These are phyloP conservation scores for Nakazawaea wickerhamii DNA, from an alignment of 805 yeast genomes.

Conservation along the genomic window DNA sequence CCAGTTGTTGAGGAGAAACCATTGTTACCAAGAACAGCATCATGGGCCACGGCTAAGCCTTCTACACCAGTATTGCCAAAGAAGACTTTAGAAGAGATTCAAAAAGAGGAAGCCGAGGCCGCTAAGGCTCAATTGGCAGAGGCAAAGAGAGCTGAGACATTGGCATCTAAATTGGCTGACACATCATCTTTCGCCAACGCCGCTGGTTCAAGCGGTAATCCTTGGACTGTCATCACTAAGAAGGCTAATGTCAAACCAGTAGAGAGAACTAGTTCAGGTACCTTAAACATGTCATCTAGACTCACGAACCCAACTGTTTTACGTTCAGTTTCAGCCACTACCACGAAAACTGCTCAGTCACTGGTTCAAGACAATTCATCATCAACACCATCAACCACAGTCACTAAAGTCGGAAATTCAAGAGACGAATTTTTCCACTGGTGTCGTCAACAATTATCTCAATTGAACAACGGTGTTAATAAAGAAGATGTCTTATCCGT, in stretches of 20 bases:
- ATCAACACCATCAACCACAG: slow-evolving; percentile 13
- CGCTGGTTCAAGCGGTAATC: slow-evolving; percentile 16
- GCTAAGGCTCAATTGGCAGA: slow-evolving; percentile 23
- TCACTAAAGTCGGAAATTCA: slow-evolving; percentile 26
- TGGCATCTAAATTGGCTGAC: slow-evolving; percentile 19
- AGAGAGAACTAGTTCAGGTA: slow-evolving; percentile 10
- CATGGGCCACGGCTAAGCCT: slow-evolving; percentile 30
- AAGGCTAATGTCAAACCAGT: slow-evolving; percentile 28
- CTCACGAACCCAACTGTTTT: slow-evolving; percentile 28
- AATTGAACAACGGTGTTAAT: slow-evolving; percentile 70
- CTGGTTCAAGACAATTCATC: slow-evolving; percentile 24
- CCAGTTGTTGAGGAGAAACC: slow-evolving; percentile 19
- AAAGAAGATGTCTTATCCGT: slow-evolving; percentile 75
- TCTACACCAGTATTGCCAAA: slow-evolving; percentile 25
- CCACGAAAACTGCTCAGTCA: slow-evolving; percentile 18
- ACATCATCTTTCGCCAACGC: slow-evolving; percentile 18
- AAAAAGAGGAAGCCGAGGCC: slow-evolving; percentile 49
- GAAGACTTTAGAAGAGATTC: slow-evolving; percentile 57
- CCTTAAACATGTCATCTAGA: slow-evolving; percentile 10
- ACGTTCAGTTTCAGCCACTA: slow-evolving; percentile 31
- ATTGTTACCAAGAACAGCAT: slow-evolving; percentile 27
- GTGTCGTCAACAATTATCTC: slow-evolving; percentile 64
- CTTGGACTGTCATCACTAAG: slow-evolving; percentile 36
- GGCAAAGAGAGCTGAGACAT: slow-evolving; percentile 23
- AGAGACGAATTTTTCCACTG: slow-evolving; percentile 63